Evolutionary conservation across 768 basidiomycete species (phyloP), one percentile per base, ranked within the genome.

Genomic region (Suillus variegatus): DNA sequence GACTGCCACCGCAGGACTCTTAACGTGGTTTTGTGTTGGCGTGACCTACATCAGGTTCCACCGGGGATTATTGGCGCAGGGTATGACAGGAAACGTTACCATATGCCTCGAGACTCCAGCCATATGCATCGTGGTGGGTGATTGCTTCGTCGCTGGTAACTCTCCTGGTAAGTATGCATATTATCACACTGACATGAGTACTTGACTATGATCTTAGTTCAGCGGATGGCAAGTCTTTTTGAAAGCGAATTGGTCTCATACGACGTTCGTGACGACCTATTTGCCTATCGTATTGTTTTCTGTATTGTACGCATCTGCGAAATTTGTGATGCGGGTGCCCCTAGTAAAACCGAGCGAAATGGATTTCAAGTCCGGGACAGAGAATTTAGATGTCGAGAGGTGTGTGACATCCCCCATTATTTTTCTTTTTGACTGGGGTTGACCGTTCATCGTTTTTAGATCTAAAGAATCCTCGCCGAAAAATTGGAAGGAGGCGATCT

Each of bases 221-320:
- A 51, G 22, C 49, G 49, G 49, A 51, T 51, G 49, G 49, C 49
- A 51, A 51, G 49, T 51, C 49, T 51, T 51, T 16, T 51, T 51
- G 49, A 51, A 51, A 51, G 49, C 22, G 3, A 51, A 51, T 14
- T 51, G 49, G 49, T 25, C 49, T 25, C 25, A 7, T 4, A 22
- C 25, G 14, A 25, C 14, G 25, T 51, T 51, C 14, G 13, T 51
- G 22, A 51, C 49, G 14, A 25, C 49, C 7, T 51, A 25, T 51
- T 8, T 51, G 13, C 25, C 25, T 25, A 6, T 51, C 25, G 22
- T 25, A 6, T 25, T 51, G 14, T 51, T 51, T 2, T 22, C 22
- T 3, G 25, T 51, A 10, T 16, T 51, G 49, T 51, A 51, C 25
- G 6, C 7, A 14, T 25, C 49, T 51, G 49, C 49, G 49, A 51